Evolutionary conservation across 495 filamentous ascomycete species (phyloP), one percentile per base, ranked within the genome.

Genomic region (Hypoxylon trugodes): DNA sequence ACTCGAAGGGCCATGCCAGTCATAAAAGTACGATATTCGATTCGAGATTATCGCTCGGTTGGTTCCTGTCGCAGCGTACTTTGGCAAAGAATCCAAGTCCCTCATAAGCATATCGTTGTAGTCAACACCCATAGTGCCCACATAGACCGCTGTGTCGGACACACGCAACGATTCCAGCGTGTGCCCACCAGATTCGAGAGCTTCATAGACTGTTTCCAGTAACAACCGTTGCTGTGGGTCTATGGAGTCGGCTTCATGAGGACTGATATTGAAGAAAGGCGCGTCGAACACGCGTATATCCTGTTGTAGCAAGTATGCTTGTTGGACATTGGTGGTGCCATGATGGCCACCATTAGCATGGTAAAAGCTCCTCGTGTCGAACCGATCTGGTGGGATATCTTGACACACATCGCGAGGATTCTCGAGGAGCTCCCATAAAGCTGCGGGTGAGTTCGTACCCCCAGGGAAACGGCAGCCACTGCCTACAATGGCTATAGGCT

Each of bases 181-280:
- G 1, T 80, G 65, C 1, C 83, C 83, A 0, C 79, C 77, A 57
- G 76, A 66, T 49, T 83, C 82, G 6, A 86, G 66, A 0, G 74
- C 75, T 59, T 86, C 80, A 55, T 84, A 87, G 1, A 76, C 71
- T 1, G 74, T 66, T 55, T 87, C 84, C 12, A 87, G 66, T 7
- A 83, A 59, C 1, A 81, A 59, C 4, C 66, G 47, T 24, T 68
- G 58, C 13, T 47, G 37, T 6, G 69, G 69, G 41, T 72, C 69
- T 56, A 72, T 72, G 13, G 46, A 59, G 4, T 35, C 72, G 2
- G 83, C 84, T 63, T 86, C 82, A 5, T 24, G 19, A 19, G 30
- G 21, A 5, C 21, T 33, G 9, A 59, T 59, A 28, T 37, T 47
- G 45, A 59, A 59, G 45, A 59, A 59, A 10, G 32, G 24, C 16